phyloP scores from a whole-genome alignment of 306 rosid genomes.

The Dryas alaskensis region DNA sequence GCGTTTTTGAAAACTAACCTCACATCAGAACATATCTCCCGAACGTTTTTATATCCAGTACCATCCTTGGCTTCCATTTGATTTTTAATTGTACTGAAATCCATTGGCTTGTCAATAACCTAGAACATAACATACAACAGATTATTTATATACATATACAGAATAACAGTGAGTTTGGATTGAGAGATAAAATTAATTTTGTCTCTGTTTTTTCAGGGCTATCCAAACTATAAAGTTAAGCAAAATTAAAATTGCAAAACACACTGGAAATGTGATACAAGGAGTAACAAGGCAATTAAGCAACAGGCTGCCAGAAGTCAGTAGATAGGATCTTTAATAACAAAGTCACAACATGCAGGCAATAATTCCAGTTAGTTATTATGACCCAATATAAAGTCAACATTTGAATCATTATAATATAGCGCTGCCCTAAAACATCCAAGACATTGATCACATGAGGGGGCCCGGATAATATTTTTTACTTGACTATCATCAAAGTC shows the following conservation, averaged over 20 bases:
- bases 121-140: constrained; percentile 32
- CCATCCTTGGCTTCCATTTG: constrained; percentile 90
- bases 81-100: constrained; percentile 79
- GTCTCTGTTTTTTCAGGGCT: no score
- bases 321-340: not conserved
- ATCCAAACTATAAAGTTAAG: no score
- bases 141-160: constrained; percentile 24
- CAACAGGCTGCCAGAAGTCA: not conserved
- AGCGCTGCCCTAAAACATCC: no score
- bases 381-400: not conserved
- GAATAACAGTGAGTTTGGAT: not conserved
- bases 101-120: constrained; percentile 99
- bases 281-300: not conserved
- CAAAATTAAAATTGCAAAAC: not conserved
- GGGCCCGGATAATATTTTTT: no score
- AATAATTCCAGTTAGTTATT: not conserved
- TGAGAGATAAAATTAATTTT: not conserved
- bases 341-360: not conserved
- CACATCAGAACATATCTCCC: constrained; percentile 76
- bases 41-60: constrained; percentile 78
- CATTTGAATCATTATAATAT: no score
- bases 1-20: constrained; percentile 84
- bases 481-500: no score
- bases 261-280: not conserved
- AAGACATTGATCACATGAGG: no score